Evolutionary conservation across 345 rosid genomes (phyloP).

Genomic region (Brassica juncea): DNA sequence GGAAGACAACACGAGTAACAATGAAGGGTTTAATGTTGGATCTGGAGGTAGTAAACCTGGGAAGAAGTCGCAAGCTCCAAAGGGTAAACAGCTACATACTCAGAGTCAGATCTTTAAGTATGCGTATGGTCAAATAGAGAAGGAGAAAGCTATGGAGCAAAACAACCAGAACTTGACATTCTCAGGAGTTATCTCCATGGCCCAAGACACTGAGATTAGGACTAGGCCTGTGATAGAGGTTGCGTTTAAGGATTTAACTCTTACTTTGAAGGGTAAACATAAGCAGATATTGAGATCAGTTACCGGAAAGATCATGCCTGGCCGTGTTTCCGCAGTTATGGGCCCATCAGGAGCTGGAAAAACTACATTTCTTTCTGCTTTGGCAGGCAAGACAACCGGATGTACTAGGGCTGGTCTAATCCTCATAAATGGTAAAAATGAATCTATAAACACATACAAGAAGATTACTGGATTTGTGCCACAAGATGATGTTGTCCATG

Average conservation of each 20-base stretch:
- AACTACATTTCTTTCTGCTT: slow-evolving; percentile 88
- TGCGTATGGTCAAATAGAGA: slow-evolving; percentile 91
- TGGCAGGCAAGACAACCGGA: slow-evolving; percentile 78
- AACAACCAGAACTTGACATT: slow-evolving; percentile 69
- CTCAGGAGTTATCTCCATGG: slow-evolving; percentile 88
- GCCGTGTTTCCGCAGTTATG: slow-evolving; percentile 98
- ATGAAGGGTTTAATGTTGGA: slow-evolving; percentile 61
- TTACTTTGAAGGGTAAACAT: slow-evolving; percentile 70
- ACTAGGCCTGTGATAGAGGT: slow-evolving; percentile 79
- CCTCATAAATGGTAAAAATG: slow-evolving; percentile 76
- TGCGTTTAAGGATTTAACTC: slow-evolving; percentile 76
- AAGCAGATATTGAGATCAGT: slow-evolving; percentile 78
- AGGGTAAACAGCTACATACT: slow-evolving; percentile 68
- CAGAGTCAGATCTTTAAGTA: slow-evolving; percentile 87
- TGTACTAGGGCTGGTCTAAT: slow-evolving; percentile 65
- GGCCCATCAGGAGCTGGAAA: slow-evolving; percentile 98
- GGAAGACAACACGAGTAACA: slow-evolving; percentile 57
- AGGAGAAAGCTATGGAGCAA: slow-evolving; percentile 80
- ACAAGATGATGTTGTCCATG: slow-evolving; percentile 94
- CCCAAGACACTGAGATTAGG: slow-evolving; percentile 56
- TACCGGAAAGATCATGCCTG: slow-evolving; percentile 81
- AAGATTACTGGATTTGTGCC: slow-evolving; percentile 91
- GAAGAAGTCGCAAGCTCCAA: slow-evolving; percentile 64
- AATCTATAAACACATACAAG: slow-evolving; percentile 68
- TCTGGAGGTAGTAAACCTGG: slow-evolving; percentile 52